Evolutionary conservation across 805 yeast species (phyloP), one percentile per base, ranked within the genome.

Genomic region (Kuraishia ogatae): DNA sequence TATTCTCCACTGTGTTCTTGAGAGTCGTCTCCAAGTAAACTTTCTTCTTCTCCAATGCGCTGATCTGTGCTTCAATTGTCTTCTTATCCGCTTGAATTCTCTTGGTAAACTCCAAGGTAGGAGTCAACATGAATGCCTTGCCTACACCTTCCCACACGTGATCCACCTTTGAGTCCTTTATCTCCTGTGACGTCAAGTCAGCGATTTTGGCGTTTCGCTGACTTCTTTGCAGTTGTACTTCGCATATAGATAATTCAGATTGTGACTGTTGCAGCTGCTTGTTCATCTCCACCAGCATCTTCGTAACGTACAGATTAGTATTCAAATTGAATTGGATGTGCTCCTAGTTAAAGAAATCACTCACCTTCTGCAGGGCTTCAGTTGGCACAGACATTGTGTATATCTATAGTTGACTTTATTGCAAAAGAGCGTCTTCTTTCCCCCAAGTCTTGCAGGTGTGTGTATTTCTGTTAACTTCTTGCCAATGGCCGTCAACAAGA

Each of bases 91-190:
- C 65, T 22, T 72, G 65, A 39, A 89, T 68, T 53, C 74, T 76
- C 13, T 66, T 62, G 50, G 78, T 66, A 68, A 88, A 87, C 2
- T 72, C 69, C 2, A 66, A 62, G 2, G 73, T 72, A 26, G 75
- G 73, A 3, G 75, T 75, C 50, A 71, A 67, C 10, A 86, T 70
- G 66, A 86, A 87, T 29, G 89, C 80, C 68, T 86, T 87, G 28
- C 97, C 97, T 39, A 89, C 80, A 4, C 96, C 89, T 65, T 88
- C 82, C 94, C 96, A 91, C 4, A 91, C 92, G 8, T 65, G 65
- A 10, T 80, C 77, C 21, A 72, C 72, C 10, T 72, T 75, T 15
- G 78, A 70, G 28, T 57, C 60, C 24, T 70, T 72, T 52, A 90
- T 72, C 60, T 86, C 87, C 39, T 75, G 65, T 39, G 76, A 69